Percentiles rank a stretch among this genome's conserved stretches.
These are phyloP conservation scores for Aurinia saxatilis DNA, from an alignment of 345 rosid genomes.

Conservation along the genomic window DNA sequence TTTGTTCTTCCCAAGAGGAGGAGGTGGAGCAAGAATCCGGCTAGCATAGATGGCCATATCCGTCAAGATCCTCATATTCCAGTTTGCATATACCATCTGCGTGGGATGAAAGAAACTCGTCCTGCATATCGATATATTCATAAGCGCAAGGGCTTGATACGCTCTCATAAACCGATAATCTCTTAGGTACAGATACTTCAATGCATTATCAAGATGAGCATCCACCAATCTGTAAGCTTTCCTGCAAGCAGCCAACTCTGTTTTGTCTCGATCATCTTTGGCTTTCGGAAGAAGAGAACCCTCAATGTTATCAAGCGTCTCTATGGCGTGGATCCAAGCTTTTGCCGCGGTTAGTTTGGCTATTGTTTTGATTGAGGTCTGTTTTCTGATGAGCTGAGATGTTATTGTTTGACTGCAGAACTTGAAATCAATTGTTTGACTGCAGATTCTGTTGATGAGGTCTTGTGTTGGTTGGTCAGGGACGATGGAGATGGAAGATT, in stretches of 20 bases:
- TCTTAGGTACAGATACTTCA: conserved; percentile 23
- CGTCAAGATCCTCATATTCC: conserved; percentile 30
- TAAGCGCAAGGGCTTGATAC: conserved; percentile 29
- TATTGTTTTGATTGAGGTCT: conserved; percentile 21
- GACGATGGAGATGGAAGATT: conserved; percentile 11
- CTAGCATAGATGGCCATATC: conserved; percentile 29
- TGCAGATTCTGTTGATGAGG: conserved; percentile 31
- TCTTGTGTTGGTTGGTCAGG: conserved; percentile 25
- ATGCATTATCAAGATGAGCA: conserved; percentile 26
- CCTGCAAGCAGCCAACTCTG: conserved; percentile 20
- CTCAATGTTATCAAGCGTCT: conserved; percentile 25
- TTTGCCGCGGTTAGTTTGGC: conserved; percentile 27
- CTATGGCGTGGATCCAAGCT: conserved; percentile 30
- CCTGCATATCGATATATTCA: conserved; percentile 25
- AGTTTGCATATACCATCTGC: conserved; percentile 29
- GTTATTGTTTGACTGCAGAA: conserved; percentile 26
- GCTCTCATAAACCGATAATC: conserved; percentile 32
- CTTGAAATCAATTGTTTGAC: conserved; percentile 22
- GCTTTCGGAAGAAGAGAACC: conserved; percentile 22
- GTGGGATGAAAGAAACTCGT: conserved; percentile 28
- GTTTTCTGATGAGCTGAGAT: conserved; percentile 14
- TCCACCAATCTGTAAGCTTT: conserved; percentile 27
- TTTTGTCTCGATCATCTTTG: conserved; percentile 5
- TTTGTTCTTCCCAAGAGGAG: conserved; percentile 9
- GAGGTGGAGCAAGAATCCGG: conserved; percentile 27